A percentile compares a stretch with the other conserved stretches of the same genome.
Conservation (phyloP, 2,329 filamentous ascomycete genomes). For the Tolypocladium ovalisporum region DNA sequence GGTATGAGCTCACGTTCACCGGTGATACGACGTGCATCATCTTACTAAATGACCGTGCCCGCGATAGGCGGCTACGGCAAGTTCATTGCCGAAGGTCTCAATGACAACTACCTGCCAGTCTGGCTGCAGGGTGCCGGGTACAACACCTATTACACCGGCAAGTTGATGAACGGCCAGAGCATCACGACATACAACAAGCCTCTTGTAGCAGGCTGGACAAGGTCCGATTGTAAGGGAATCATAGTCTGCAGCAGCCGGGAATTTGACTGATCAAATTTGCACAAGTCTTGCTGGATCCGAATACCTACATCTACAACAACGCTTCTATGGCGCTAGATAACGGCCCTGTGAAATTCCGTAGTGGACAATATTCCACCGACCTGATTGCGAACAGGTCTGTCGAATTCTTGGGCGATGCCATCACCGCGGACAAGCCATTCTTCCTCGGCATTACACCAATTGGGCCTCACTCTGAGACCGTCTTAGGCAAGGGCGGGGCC, state of each 20-base stretch:
- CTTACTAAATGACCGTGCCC: not conserved
- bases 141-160: constrained; percentile 63
- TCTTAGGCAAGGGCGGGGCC: not conserved
- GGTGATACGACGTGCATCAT: too few relatives aligned
- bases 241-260: not conserved
- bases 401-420: constrained; percentile 50
- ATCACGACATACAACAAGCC: constrained; percentile 50
- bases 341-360: constrained; percentile 15
- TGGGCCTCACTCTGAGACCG: constrained; percentile 50
- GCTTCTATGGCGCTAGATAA: constrained; percentile 23
- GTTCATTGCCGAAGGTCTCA: constrained; percentile 52
- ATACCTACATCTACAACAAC: constrained; percentile 34
- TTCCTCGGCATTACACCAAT: constrained; percentile 57
- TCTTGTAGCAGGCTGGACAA: constrained; percentile 46
- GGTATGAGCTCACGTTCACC: constrained; percentile 18
- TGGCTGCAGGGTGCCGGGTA: constrained; percentile 63
- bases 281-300: constrained; percentile 24
- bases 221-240: constrained; percentile 19
- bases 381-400: constrained; percentile 47
- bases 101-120: constrained; percentile 56
- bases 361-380: constrained; percentile 35
- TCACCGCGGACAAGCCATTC: constrained; percentile 45
- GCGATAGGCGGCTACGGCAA: constrained; percentile 43
- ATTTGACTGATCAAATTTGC: not conserved
- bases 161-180: constrained; percentile 57